phyloP scores from a whole-genome alignment of 306 rosid species.

The Boehmeria nivea region DNA sequence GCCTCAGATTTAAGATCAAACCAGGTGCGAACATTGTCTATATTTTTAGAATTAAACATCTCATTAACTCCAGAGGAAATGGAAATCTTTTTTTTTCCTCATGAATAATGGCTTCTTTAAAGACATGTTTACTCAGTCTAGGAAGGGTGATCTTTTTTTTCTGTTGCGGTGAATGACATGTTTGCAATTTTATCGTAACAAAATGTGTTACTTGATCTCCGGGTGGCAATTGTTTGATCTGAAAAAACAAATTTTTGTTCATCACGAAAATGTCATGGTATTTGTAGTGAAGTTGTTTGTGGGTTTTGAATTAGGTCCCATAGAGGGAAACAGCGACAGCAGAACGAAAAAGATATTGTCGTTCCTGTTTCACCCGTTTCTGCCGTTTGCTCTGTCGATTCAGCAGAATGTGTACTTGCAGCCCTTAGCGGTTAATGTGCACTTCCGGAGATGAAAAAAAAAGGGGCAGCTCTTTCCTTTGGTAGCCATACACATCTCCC shows the following conservation, averaged over 20 bases:
- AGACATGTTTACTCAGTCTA: too few relatives aligned
- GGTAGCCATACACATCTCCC: neutral
- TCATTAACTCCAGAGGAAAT: neutral
- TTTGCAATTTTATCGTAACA: too few relatives aligned
- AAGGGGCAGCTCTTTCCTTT: too few relatives aligned
- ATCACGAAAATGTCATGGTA: too few relatives aligned
- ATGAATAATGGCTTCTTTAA: too few relatives aligned
- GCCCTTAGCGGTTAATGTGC: constrained; percentile 83
- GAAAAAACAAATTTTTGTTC: neutral
- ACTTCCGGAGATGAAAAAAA: constrained; percentile 77
- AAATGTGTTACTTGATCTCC: too few relatives aligned
- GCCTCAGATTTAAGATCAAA: constrained; percentile 87
- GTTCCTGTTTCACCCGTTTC: constrained; percentile 85
- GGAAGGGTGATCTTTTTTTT: too few relatives aligned
- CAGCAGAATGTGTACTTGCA: constrained; percentile 71
- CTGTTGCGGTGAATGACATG: too few relatives aligned
- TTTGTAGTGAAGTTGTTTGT: too few relatives aligned
- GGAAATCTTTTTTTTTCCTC: too few relatives aligned
- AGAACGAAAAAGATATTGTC: constrained; percentile 73
- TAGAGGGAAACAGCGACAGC: constrained; percentile 73
- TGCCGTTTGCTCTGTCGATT: constrained; percentile 82
- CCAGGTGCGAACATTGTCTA: constrained; percentile 50
- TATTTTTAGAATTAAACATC: neutral
- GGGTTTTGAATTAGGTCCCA: constrained; percentile 57
- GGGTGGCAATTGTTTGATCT: neutral